Conservation (phyloP, 1,284 basidiomycete species). For the Macrocystidia cucumis region DNA sequence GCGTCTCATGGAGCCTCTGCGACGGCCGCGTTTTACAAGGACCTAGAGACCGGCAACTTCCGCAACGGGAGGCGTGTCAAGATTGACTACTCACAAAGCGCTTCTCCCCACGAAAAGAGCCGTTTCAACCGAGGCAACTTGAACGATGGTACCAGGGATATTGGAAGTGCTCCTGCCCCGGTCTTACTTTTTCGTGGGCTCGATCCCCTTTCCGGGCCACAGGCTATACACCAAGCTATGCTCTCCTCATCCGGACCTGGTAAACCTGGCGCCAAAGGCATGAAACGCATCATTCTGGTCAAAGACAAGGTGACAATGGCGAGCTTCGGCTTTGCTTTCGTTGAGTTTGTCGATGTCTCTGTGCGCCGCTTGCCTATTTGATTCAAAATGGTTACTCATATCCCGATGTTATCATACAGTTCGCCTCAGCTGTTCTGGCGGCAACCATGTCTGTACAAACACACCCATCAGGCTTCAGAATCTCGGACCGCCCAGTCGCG, state of each 20-base stretch:
- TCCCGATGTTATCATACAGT: conserved; percentile 30
- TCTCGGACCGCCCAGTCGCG: conserved; percentile 79
- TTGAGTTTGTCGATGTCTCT: conserved; percentile 80
- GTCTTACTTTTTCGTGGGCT: conserved; percentile 84
- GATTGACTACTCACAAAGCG: conserved; percentile 85
- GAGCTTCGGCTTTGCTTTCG: conserved; percentile 89
- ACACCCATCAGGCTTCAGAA: conserved; percentile 84
- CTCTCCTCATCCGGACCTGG: conserved; percentile 57
- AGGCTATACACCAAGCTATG: conserved; percentile 78
- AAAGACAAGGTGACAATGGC: conserved; percentile 79
- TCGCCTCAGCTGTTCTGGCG: conserved; percentile 67
- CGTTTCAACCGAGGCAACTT: conserved; percentile 48
- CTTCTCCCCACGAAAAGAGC: conserved; percentile 59
- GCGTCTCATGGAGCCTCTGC: conserved; percentile 73
- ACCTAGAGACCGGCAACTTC: conserved; percentile 54
- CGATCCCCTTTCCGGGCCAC: conserved; percentile 78
- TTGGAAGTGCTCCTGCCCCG: conserved; percentile 74
- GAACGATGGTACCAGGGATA: conserved; percentile 92
- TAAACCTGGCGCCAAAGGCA: conserved; percentile 72
- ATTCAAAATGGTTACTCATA: background rate
- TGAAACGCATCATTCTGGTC: conserved; percentile 80
- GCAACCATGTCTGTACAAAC: conserved; percentile 75
- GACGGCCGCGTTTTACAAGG: conserved; percentile 59
- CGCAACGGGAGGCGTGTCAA: conserved; percentile 76
- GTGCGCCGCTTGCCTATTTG: conserved; percentile 32